These are phyloP conservation scores for Chrysopogon serrulatus DNA, from an alignment of 176 grass and related monocot species.

Conservation along the genomic window DNA sequence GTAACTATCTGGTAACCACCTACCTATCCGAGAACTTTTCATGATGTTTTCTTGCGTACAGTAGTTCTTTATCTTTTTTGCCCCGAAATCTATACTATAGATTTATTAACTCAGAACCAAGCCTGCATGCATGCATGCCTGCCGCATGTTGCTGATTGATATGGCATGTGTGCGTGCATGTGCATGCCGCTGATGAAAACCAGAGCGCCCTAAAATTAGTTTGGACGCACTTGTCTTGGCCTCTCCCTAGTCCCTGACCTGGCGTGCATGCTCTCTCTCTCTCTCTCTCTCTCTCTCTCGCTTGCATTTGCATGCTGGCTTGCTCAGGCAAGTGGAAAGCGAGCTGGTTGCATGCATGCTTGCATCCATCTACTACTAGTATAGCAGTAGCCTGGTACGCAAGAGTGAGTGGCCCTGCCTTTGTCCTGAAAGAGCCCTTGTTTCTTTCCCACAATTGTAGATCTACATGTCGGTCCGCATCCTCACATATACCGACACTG, in stretches of 20 bases:
- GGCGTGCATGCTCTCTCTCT: constrained; percentile 7
- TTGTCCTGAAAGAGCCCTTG: constrained; percentile 9
- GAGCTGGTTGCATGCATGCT: not conserved
- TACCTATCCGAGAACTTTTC: not conserved
- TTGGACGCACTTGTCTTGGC: constrained; percentile 35
- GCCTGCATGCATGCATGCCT: not conserved
- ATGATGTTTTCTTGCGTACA: not conserved
- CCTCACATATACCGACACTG: not conserved
- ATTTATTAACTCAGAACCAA: not conserved
- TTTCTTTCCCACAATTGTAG: constrained; percentile 24
- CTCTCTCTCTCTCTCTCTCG: constrained; percentile 1
- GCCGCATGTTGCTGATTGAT: not conserved
- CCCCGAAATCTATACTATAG: not conserved
- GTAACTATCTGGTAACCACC: too few relatives aligned
- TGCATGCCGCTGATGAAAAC: not conserved
- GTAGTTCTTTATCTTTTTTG: too few relatives aligned
- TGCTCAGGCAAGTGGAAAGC: constrained; percentile 13
- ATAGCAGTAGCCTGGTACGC: not conserved
- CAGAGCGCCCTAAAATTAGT: not conserved
- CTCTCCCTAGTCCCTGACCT: not conserved
- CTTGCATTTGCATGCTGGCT: too few relatives aligned
- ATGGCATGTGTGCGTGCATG: not conserved
- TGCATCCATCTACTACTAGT: not conserved
- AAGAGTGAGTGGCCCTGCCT: not conserved
- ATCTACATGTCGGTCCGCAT: not conserved